Conservation (phyloP, 1,139 yeast genomes). For the Blastobotrys buckinghamii region DNA sequence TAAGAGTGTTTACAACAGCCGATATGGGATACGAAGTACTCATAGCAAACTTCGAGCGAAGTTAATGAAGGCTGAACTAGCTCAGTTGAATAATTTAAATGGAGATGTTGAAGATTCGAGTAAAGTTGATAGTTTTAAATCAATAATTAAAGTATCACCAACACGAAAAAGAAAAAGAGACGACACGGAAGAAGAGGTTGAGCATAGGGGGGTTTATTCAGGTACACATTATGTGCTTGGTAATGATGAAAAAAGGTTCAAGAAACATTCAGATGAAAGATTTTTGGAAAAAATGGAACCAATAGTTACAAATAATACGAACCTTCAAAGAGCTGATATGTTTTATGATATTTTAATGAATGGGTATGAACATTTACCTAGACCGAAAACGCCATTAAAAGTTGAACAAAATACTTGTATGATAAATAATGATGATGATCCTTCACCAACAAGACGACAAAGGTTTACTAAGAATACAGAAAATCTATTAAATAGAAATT, state of each 20-base stretch:
- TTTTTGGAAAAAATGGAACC: neutral
- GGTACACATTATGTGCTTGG: neutral
- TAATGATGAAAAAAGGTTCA: neutral
- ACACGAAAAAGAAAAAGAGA: neutral
- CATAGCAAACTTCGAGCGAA: no score
- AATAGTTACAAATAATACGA: neutral
- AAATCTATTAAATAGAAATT: conserved; percentile 10
- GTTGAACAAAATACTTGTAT: conserved; percentile 12
- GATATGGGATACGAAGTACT: no score
- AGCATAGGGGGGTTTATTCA: conserved; percentile 8
- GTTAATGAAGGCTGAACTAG: no score
- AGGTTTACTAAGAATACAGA: conserved; percentile 5
- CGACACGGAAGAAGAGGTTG: conserved; percentile 3
- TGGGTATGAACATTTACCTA: conserved; percentile 18
- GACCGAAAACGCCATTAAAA: conserved; percentile 13
- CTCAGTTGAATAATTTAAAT: no score
- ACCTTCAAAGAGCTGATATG: neutral
- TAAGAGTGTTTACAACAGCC: neutral
- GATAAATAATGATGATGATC: neutral
- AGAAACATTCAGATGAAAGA: neutral
- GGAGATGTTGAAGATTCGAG: no score
- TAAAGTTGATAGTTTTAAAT: no score
- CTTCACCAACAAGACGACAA: conserved; percentile 11
- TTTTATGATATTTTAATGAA: conserved; percentile 11
- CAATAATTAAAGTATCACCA: neutral